Conservation (phyloP, 2,329 filamentous ascomycete species). For the Capronia coronata region DNA sequence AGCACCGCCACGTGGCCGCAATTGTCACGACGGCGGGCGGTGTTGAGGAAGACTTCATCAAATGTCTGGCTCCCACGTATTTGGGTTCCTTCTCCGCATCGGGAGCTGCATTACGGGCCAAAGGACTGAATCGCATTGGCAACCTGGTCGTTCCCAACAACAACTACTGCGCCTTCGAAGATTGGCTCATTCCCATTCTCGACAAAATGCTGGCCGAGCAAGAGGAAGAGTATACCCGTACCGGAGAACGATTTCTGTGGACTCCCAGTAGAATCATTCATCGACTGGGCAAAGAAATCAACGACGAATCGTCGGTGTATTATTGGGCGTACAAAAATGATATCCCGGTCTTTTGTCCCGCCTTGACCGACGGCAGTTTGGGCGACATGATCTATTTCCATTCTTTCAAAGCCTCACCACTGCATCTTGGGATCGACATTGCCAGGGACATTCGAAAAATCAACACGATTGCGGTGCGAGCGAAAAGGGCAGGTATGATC, state of each 20-base stretch:
- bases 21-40: slow-evolving; percentile 95
- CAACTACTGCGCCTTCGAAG: slow-evolving; percentile 96
- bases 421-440: slow-evolving; percentile 78
- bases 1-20: slow-evolving; percentile 85
- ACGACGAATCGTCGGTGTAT: slow-evolving; percentile 83
- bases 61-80: slow-evolving; percentile 91
- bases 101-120: slow-evolving; percentile 70
- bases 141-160: slow-evolving; percentile 93
- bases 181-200: slow-evolving; percentile 95
- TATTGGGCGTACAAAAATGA: slow-evolving; percentile 98
- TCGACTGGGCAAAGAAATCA: slow-evolving; percentile 86
- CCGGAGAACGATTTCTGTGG: slow-evolving; percentile 70
- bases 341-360: slow-evolving; percentile 95
- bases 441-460: slow-evolving; percentile 89
- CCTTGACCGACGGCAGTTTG: slow-evolving; percentile 86
- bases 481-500: slow-evolving; percentile 87
- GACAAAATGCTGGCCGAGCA: slow-evolving; percentile 91
- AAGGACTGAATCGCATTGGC: slow-evolving; percentile 90
- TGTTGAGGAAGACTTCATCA: slow-evolving; percentile 96
- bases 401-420: slow-evolving; percentile 81
- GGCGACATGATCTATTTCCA: slow-evolving; percentile 99
- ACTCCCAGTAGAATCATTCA: slow-evolving; percentile 89
- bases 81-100: slow-evolving; percentile 74
- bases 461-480: slow-evolving; percentile 83
- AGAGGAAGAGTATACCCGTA: slow-evolving; percentile 63